Percentiles rank a stretch among this genome's conserved stretches.
Conservation (phyloP, 2,329 filamentous ascomycete genomes). For the Colletotrichum caudatum region DNA sequence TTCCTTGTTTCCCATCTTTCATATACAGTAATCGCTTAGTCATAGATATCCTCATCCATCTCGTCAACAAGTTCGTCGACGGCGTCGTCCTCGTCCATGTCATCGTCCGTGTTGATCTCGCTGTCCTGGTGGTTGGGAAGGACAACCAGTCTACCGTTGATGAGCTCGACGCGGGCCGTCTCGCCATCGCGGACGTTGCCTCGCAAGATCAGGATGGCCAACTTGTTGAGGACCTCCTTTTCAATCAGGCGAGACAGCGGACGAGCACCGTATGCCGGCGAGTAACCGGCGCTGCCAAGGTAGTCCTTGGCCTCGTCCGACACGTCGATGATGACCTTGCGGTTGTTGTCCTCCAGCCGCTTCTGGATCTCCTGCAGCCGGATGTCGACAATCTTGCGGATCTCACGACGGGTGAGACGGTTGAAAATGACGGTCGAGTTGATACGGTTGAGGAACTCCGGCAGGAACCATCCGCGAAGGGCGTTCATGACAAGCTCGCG, state of each 20-base stretch:
- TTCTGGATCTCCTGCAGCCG: conserved; percentile 91
- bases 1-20: background rate
- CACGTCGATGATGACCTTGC: conserved; percentile 87
- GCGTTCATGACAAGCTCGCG: conserved; percentile 91
- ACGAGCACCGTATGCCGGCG: conserved; percentile 92
- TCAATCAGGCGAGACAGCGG: conserved; percentile 92
- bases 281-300: conserved; percentile 91
- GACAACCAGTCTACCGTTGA: conserved; percentile 83
- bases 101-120: conserved; percentile 68
- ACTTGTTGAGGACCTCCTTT: conserved; percentile 93
- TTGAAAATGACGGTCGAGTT: conserved; percentile 98
- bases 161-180: conserved; percentile 80
- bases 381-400: conserved; percentile 94
- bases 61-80: conserved; percentile 75
- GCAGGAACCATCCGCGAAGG: conserved; percentile 95
- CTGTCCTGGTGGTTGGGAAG: conserved; percentile 82
- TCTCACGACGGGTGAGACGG: conserved; percentile 88
- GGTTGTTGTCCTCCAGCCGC: conserved; percentile 84
- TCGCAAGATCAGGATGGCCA: conserved; percentile 91
- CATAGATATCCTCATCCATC: conserved; percentile 70
- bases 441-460: conserved; percentile 98
- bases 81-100: conserved; percentile 79
- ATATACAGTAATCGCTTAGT: conserved; percentile 46
- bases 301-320: conserved; percentile 91
- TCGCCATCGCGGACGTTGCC: conserved; percentile 90